These are phyloP conservation scores for Globisporangium solare DNA, from an alignment of 352 stramenopile species.

Conservation along the genomic window DNA sequence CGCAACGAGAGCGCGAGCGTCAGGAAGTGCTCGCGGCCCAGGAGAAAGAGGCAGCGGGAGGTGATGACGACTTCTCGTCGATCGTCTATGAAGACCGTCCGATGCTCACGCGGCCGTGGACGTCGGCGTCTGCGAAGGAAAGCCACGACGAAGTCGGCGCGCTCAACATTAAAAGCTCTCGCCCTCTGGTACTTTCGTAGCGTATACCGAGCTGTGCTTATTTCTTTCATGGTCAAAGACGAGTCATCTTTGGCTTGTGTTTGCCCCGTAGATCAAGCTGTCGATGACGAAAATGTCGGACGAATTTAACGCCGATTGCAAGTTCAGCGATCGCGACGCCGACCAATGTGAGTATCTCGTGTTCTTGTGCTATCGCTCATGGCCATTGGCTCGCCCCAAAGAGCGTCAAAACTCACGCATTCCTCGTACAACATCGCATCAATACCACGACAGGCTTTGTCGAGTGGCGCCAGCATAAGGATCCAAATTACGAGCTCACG, in stretches of 20 bases:
- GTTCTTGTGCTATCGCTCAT: not conserved
- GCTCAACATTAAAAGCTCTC: constrained; percentile 41
- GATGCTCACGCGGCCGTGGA: constrained; percentile 53
- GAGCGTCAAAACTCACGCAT: no score
- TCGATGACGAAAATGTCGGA: constrained; percentile 80
- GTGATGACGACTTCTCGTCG: constrained; percentile 37
- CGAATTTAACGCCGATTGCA: constrained; percentile 80
- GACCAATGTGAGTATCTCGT: constrained; percentile 47
- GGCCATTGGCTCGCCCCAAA: not conserved
- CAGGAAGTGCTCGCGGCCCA: constrained; percentile 35
- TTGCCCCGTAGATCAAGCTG: constrained; percentile 50
- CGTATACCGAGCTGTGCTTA: not conserved
- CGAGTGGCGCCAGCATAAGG: constrained; percentile 83
- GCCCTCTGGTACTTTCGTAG: constrained; percentile 29
- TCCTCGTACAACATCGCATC: no score
- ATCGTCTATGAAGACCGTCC: constrained; percentile 79
- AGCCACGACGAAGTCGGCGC: constrained; percentile 63
- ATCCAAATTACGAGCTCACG: constrained; percentile 79
- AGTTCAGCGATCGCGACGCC: constrained; percentile 77
- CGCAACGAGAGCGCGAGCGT: constrained; percentile 38
- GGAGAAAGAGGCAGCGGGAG: constrained; percentile 24
- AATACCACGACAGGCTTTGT: constrained; percentile 46
- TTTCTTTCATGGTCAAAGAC: not conserved
- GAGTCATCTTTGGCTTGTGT: not conserved
- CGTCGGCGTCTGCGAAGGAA: constrained; percentile 43